Conservation (phyloP, 306 rosid species). For the Hippophae gyantsensis region DNA sequence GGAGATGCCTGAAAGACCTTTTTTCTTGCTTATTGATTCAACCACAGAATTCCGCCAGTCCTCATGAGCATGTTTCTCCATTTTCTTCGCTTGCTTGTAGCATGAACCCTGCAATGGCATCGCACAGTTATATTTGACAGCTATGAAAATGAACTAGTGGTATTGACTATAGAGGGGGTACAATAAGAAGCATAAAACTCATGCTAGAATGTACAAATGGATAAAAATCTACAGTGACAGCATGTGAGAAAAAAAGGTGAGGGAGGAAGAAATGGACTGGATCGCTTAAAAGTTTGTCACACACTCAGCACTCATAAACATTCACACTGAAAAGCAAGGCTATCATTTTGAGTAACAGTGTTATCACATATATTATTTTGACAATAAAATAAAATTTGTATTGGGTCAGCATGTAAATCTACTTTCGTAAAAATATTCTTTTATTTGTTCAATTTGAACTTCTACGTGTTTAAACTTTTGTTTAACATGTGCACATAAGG, state of each 20-base stretch:
- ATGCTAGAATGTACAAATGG: neutral
- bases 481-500: neutral
- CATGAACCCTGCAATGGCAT: slow-evolving; percentile 49
- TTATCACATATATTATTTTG: neutral
- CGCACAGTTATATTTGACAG: slow-evolving; percentile 9
- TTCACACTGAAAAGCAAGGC: too few relatives aligned
- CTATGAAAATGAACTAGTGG: neutral
- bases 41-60: slow-evolving; percentile 68
- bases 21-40: slow-evolving; percentile 45
- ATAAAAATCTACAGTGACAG: neutral
- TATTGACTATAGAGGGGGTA: too few relatives aligned
- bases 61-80: slow-evolving; percentile 43
- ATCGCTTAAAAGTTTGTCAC: too few relatives aligned
- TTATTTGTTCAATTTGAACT: neutral
- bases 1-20: slow-evolving; percentile 32
- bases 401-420: neutral
- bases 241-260: neutral
- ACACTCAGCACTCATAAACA: too few relatives aligned
- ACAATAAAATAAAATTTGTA: neutral
- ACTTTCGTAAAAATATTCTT: neutral
- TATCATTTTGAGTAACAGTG: too few relatives aligned
- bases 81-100: slow-evolving; percentile 46
- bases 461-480: neutral
- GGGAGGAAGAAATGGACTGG: neutral
- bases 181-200: neutral